Percentiles rank a stretch among this genome's conserved stretches.
phyloP scores from a whole-genome alignment of 495 filamentous ascomycete genomes.

The Aspergillus incahuasiensis region DNA sequence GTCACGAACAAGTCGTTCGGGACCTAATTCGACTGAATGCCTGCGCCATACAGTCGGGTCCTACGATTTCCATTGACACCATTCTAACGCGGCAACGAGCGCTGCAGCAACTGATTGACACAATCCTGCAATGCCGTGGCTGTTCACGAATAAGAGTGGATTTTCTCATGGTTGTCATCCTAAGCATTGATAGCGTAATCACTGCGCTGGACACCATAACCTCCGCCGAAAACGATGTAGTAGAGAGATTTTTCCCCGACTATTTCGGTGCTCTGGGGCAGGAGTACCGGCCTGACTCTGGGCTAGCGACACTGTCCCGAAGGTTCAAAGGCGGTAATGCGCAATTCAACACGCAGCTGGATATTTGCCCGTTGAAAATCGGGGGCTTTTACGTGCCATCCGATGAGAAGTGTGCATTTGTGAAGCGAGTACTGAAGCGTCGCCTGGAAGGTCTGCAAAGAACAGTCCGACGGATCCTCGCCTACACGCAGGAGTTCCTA shows the following conservation, averaged over 20 bases:
- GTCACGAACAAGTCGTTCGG: constrained; percentile 18
- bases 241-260: constrained; percentile 15
- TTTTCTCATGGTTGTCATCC: constrained; percentile 32
- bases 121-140: constrained; percentile 28
- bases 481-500: constrained; percentile 26
- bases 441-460: constrained; percentile 25
- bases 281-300: constrained; percentile 3
- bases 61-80: constrained; percentile 26
- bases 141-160: constrained; percentile 27
- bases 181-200: constrained; percentile 33
- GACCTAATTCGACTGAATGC: constrained; percentile 21
- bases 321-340: constrained; percentile 7
- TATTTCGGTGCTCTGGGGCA: constrained; percentile 6
- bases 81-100: constrained; percentile 28
- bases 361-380: constrained; percentile 28
- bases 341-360: constrained; percentile 22
- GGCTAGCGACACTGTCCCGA: neutral
- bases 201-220: constrained; percentile 25
- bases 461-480: constrained; percentile 25
- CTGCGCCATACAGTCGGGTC: constrained; percentile 14
- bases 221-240: constrained; percentile 12
- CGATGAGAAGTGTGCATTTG: constrained; percentile 32
- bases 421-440: constrained; percentile 29
- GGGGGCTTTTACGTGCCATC: constrained; percentile 27
- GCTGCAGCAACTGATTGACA: constrained; percentile 26